Conservation (phyloP, 1,284 basidiomycete genomes). For the Marasmius fiardii region DNA sequence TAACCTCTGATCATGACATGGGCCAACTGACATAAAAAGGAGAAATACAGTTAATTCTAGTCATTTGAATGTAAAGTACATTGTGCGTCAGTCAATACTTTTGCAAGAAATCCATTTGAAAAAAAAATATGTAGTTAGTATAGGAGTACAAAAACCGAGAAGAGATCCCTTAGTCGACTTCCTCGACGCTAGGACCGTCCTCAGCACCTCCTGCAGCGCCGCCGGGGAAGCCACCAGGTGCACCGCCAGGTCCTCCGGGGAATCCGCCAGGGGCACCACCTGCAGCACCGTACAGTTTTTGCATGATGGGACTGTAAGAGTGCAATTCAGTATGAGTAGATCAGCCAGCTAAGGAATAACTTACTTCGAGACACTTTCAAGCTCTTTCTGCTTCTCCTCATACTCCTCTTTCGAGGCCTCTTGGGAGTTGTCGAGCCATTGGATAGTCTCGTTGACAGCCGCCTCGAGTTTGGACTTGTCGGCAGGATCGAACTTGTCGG, state of each 20-base stretch:
- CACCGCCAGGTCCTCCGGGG: conserved; percentile 48
- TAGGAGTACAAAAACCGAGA: not conserved
- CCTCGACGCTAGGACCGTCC: conserved; percentile 87
- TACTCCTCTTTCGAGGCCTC: conserved; percentile 97
- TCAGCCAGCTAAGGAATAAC: conserved; percentile 14
- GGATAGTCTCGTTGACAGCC: conserved; percentile 84
- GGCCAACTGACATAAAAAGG: too few species aligned
- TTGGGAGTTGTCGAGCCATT: conserved; percentile 86
- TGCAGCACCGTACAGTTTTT: conserved; percentile 82
- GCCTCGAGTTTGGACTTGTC: conserved; percentile 89
- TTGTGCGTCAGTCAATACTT: conserved; percentile 1
- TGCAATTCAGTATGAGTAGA: conserved; percentile 10
- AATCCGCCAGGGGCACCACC: conserved; percentile 54
- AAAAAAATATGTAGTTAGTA: not conserved
- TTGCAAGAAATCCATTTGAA: too few species aligned
- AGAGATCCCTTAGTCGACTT: conserved; percentile 62
- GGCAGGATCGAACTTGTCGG: conserved; percentile 82
- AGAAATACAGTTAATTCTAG: not conserved
- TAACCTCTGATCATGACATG: too few species aligned
- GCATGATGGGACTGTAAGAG: conserved; percentile 78
- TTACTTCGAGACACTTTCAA: conserved; percentile 81
- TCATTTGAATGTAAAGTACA: not conserved
- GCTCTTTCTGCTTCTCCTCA: conserved; percentile 93
- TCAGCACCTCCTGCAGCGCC: conserved; percentile 42
- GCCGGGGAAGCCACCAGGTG: conserved; percentile 53